A percentile compares a stretch with the other conserved stretches of the same genome.
These are phyloP conservation scores for Tuber magnatum DNA, from an alignment of 495 filamentous ascomycete species.

Conservation along the genomic window DNA sequence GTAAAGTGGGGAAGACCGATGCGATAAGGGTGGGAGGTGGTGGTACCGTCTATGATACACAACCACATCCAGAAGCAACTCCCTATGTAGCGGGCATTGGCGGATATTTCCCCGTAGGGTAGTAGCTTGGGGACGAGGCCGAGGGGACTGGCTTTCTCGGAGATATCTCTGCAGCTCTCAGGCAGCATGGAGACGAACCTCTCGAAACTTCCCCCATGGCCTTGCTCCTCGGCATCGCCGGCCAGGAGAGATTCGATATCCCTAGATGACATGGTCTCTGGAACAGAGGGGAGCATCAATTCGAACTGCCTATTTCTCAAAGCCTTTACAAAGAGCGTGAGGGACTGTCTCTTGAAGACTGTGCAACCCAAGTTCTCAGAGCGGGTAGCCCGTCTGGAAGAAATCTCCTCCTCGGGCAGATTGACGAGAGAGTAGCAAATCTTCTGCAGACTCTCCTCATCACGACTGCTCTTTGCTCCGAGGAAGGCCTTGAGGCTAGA, in stretches of 20 bases:
- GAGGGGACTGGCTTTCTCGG: slow-evolving; percentile 36
- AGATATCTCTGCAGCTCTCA: slow-evolving; percentile 32
- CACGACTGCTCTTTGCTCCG: no score
- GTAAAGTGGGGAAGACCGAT: background rate
- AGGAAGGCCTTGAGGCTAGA: no score
- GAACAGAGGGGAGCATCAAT: slow-evolving; percentile 21
- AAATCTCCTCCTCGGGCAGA: background rate
- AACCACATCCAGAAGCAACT: slow-evolving; percentile 41
- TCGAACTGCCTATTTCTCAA: slow-evolving; percentile 26
- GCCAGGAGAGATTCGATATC: background rate
- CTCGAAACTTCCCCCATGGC: slow-evolving; percentile 22
- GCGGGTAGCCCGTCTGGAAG: background rate
- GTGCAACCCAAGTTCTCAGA: background rate
- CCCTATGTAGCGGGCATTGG: slow-evolving; percentile 35
- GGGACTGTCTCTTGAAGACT: slow-evolving; percentile 23
- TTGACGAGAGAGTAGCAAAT: background rate
- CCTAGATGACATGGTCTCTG: slow-evolving; percentile 1
- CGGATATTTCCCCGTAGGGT: slow-evolving; percentile 30
- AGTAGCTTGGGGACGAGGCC: slow-evolving; percentile 37
- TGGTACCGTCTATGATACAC: slow-evolving; percentile 39
- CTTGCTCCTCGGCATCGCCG: slow-evolving; percentile 25
- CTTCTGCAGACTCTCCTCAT: background rate
- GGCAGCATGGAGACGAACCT: slow-evolving; percentile 32
- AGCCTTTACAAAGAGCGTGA: slow-evolving; percentile 26
- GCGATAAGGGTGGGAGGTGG: background rate